Evolutionary conservation across 2,329 filamentous ascomycete species (phyloP), one percentile per base, ranked within the genome.

Genomic region (Didymella exigua): DNA sequence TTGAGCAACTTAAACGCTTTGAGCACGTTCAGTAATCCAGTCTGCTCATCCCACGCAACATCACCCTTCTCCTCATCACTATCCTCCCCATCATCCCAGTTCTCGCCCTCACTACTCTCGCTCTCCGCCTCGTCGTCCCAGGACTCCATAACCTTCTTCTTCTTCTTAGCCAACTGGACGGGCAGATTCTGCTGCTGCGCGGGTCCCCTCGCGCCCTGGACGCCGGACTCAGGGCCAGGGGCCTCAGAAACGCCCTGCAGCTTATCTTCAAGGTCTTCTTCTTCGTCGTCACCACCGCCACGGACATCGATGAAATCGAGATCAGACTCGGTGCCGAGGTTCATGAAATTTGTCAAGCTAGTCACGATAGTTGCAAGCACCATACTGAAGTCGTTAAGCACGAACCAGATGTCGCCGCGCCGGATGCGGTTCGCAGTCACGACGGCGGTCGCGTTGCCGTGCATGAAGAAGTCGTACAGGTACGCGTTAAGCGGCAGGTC

Each of bases 381-480:
- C 49, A 85, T 77, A 13, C 83, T 86, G 69, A 87, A 86, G 65
- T 88, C 83, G 56, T 91, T 90, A 2, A 92, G 78, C 2, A 82
- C 68, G 65, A 88, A 92, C 89, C 89, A 93, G 8, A 90, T 80
- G 41, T 91, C 87, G 4, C 84, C 83, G 1, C 77, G 75, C 38
- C 83, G 84, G 66, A 93, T 86, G 2, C 82, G 79, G 67, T 93
- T 93, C 26, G 86, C 87, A 0, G 72, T 75, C 11, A 84, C 82
- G 2, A 93, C 75, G 0, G 85, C 82, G 1, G 78, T 69, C 19
- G 86, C 70, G 65, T 88, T 84, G 3, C 89, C 89, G 63, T 93
- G 86, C 72, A 86, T 89, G 79, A 85, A 92, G 74, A 92, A 93
- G 71, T 93, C 88, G 56, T 88, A 85, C 0, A 93, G 75, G 66